Conservation (phyloP, 805 yeast species). For the Priceomyces haplophilus region DNA sequence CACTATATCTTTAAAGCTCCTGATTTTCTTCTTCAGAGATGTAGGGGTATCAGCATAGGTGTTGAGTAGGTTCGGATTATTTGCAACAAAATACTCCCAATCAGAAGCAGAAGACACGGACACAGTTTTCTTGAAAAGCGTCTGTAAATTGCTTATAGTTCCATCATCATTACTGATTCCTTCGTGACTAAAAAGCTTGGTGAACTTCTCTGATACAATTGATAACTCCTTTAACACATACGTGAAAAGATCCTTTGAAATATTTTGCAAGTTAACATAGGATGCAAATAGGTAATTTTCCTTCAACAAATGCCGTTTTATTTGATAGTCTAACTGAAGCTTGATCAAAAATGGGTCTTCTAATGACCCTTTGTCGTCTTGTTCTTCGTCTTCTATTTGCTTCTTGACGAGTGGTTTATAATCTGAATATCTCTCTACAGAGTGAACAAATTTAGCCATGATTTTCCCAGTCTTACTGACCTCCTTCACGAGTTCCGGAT, state of each 20-base stretch:
- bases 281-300: conserved; percentile 43
- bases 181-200: conserved; percentile 24
- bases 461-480: conserved; percentile 60
- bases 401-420: conserved; percentile 33
- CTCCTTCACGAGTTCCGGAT: conserved; percentile 33
- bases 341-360: conserved; percentile 44
- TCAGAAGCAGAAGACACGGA: conserved; percentile 26
- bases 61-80: conserved; percentile 59
- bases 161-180: conserved; percentile 14
- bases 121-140: conserved; percentile 24
- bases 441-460: conserved; percentile 31
- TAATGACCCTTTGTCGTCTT: conserved; percentile 24
- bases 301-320: conserved; percentile 38
- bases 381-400: conserved; percentile 18
- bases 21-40: conserved; percentile 40
- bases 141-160: conserved; percentile 19
- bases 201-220: conserved; percentile 30
- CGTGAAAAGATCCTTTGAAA: conserved; percentile 35
- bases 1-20: conserved; percentile 44
- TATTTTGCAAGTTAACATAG: conserved; percentile 40
- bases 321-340: conserved; percentile 36
- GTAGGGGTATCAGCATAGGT: conserved; percentile 30
- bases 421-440: conserved; percentile 35
- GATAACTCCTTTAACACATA: conserved; percentile 38
- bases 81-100: conserved; percentile 38